These are phyloP conservation scores for Trichosporon ovoides DNA, from an alignment of 1,284 basidiomycete species.

Conservation along the genomic window DNA sequence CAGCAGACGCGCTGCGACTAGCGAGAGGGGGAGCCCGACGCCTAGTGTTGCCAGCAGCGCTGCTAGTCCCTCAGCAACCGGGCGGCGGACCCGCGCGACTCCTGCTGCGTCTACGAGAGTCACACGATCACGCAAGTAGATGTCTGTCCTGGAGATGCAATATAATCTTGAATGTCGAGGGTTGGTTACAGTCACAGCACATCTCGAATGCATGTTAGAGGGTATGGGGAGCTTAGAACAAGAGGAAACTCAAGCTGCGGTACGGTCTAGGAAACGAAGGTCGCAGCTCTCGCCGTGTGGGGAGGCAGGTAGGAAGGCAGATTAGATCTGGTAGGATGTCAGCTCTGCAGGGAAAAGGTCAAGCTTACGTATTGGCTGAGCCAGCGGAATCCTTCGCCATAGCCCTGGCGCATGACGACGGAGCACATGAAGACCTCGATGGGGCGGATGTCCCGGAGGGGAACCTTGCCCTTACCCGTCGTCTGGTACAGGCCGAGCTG, in stretches of 20 bases:
- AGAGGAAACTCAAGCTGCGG: background rate
- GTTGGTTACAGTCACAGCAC: background rate
- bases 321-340: conserved; percentile 3
- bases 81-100: background rate
- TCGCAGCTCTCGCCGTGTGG: too few relatives aligned
- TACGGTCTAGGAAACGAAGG: too few relatives aligned
- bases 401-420: conserved; percentile 97
- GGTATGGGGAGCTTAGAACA: conserved; percentile 7
- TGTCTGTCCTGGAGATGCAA: background rate
- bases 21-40: conserved; percentile 38
- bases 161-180: background rate
- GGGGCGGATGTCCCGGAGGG: conserved; percentile 91
- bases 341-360: background rate
- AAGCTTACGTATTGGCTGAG: conserved; percentile 84
- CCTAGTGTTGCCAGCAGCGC: conserved; percentile 30
- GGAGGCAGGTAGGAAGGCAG: background rate
- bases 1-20: conserved; percentile 24
- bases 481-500: conserved; percentile 96
- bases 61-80: conserved; percentile 6
- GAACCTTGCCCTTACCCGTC: conserved; percentile 98
- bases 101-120: conserved; percentile 24
- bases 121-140: conserved; percentile 22
- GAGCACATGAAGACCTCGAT: conserved; percentile 99
- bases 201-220: conserved; percentile 1
- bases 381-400: conserved; percentile 99